These are phyloP conservation scores for Nakaseomyces delphensis DNA, from an alignment of 1,139 yeast genomes.

Conservation along the genomic window DNA sequence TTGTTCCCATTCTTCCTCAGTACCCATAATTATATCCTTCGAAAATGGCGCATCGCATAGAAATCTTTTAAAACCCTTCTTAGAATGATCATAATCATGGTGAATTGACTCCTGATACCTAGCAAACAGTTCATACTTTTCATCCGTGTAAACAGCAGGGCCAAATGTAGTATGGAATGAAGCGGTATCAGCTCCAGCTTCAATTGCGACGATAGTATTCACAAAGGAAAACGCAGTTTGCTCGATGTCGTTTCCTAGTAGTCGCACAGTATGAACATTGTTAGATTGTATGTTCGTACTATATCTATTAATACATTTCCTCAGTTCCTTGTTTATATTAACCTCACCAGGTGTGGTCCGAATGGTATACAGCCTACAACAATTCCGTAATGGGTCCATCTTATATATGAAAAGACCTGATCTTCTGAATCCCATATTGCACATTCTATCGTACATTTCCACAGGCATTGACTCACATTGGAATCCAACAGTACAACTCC, in stretches of 20 bases:
- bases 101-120: constrained; percentile 67
- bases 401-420: constrained; percentile 70
- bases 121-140: constrained; percentile 56
- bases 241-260: constrained; percentile 31
- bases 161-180: constrained; percentile 46
- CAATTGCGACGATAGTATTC: constrained; percentile 28
- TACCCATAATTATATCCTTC: constrained; percentile 27
- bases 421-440: constrained; percentile 70
- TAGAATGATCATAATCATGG: constrained; percentile 44
- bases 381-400: constrained; percentile 60
- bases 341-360: constrained; percentile 46
- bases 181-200: constrained; percentile 22
- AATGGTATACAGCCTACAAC: constrained; percentile 80
- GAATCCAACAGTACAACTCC: constrained; percentile 40
- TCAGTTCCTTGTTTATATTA: constrained; percentile 53
- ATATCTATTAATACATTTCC: constrained; percentile 58
- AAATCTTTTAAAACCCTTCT: constrained; percentile 49
- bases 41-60: constrained; percentile 62
- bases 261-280: too few relatives aligned
- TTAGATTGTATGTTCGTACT: constrained; percentile 28
- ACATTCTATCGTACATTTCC: constrained; percentile 49
- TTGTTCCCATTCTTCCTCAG: constrained; percentile 25
- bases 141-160: constrained; percentile 44
- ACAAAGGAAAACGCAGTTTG: constrained; percentile 31
- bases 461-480: constrained; percentile 42